These are phyloP conservation scores for Hypholoma fasciculare DNA, from an alignment of 768 basidiomycete genomes.

Conservation along the genomic window DNA sequence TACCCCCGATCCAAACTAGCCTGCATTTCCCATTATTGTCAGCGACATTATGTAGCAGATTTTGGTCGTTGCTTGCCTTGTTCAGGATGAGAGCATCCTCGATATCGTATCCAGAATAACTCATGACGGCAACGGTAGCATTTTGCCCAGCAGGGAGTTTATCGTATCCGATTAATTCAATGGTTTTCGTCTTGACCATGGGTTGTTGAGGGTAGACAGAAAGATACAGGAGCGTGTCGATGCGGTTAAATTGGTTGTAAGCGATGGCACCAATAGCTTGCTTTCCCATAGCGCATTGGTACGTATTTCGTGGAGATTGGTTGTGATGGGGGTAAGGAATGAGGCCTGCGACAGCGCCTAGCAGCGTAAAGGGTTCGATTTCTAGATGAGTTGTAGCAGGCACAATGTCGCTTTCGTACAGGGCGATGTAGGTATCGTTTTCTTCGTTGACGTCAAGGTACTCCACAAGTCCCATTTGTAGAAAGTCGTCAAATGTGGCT, in stretches of 20 bases:
- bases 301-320: conserved; percentile 98
- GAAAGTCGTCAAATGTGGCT: conserved; percentile 91
- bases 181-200: conserved; percentile 99
- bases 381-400: conserved; percentile 90
- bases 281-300: conserved; percentile 99
- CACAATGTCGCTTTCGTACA: conserved; percentile 88
- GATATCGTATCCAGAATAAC: conserved; percentile 98
- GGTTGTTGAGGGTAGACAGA: conserved; percentile 98
- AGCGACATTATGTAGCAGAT: not conserved
- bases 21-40: conserved; percentile 32
- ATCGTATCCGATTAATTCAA: conserved; percentile 96
- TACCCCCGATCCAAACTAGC: conserved; percentile 97
- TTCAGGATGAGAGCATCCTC: conserved; percentile 98
- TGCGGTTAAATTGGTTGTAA: conserved; percentile 96
- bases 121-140: conserved; percentile 98
- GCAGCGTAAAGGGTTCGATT: conserved; percentile 97
- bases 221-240: conserved; percentile 97
- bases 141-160: conserved; percentile 97
- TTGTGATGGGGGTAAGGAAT: conserved; percentile 99
- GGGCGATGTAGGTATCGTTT: conserved; percentile 94
- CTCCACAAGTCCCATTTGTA: conserved; percentile 90
- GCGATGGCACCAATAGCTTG: conserved; percentile 99
- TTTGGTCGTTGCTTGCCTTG: conserved; percentile 48
- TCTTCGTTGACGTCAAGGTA: conserved; percentile 99
- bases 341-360: conserved; percentile 96